These are phyloP conservation scores for Chamaecyparis obtusa DNA, from an alignment of 75 land plant species.

Conservation along the genomic window DNA sequence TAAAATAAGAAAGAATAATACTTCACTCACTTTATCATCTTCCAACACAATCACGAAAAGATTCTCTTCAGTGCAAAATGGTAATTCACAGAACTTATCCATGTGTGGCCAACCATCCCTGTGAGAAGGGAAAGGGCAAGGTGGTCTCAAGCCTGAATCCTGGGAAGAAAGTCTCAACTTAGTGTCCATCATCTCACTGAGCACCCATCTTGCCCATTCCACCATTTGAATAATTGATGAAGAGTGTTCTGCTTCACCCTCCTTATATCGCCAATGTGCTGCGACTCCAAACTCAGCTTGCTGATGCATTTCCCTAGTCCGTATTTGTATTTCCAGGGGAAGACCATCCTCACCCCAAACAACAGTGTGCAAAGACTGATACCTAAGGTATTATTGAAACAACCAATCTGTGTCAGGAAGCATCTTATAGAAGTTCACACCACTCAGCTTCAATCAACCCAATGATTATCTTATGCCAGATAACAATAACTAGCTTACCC, in stretches of 20 bases:
- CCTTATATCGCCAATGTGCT: constrained; percentile 98
- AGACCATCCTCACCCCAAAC: constrained; percentile 71
- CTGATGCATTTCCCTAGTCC: constrained; percentile 89
- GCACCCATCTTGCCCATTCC: constrained; percentile 96
- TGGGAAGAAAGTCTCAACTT: constrained; percentile 39
- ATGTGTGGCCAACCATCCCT: constrained; percentile 61
- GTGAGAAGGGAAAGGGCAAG: constrained; percentile 81
- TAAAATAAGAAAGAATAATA: neutral
- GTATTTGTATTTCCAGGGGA: constrained; percentile 90
- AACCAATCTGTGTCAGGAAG: neutral
- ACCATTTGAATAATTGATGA: constrained; percentile 81
- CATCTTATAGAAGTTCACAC: neutral
- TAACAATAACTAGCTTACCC: constrained; percentile 53
- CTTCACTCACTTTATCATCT: constrained; percentile 60
- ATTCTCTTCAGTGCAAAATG: constrained; percentile 58
- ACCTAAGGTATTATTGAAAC: constrained; percentile 37
- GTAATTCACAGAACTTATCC: constrained; percentile 23
- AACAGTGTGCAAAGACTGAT: constrained; percentile 89
- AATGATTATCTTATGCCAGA: neutral
- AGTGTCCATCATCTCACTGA: constrained; percentile 73
- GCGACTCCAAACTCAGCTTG: constrained; percentile 97
- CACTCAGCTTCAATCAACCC: neutral
- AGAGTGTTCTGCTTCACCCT: constrained; percentile 66
- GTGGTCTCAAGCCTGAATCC: constrained; percentile 43
- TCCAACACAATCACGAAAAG: constrained; percentile 75